phyloP scores from a whole-genome alignment of 2,329 filamentous ascomycete species.

The Ophiostoma populinum region DNA sequence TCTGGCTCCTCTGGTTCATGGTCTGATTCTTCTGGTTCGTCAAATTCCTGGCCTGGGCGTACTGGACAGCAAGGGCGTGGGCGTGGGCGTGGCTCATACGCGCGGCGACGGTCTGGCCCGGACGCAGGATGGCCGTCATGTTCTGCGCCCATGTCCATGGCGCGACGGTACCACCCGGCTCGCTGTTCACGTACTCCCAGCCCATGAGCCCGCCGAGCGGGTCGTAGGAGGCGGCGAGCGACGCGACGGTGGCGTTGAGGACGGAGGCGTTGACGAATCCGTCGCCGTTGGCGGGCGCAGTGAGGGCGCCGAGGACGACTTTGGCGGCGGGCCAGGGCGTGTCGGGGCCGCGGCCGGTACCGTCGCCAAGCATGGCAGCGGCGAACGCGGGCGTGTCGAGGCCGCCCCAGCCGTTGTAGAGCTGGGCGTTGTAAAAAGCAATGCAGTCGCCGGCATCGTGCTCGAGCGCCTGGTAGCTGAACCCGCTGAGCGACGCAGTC shows the following conservation, averaged over 20 bases:
- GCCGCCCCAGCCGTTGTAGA: constrained; percentile 79
- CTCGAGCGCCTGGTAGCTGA: constrained; percentile 62
- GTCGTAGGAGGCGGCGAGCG: constrained; percentile 32
- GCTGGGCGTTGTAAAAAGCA: constrained; percentile 77
- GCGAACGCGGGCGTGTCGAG: constrained; percentile 29
- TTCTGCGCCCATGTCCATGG: constrained; percentile 67
- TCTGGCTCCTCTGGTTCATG: no score
- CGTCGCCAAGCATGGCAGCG: constrained; percentile 34
- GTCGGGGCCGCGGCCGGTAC: constrained; percentile 18
- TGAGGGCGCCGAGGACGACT: constrained; percentile 67
- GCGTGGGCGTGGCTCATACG: no score
- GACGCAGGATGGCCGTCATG: constrained; percentile 35
- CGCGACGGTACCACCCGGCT: constrained; percentile 41
- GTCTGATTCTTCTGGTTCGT: no score
- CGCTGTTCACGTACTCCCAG: constrained; percentile 86
- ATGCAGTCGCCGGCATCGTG: constrained; percentile 38
- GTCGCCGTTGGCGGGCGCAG: constrained; percentile 56
- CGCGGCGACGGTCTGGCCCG: constrained; percentile 11
- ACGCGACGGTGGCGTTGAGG: constrained; percentile 24
- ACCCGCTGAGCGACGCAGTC: constrained; percentile 48
- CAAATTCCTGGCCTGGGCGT: no score
- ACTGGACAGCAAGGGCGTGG: no score
- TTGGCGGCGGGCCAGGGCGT: constrained; percentile 47
- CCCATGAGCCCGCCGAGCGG: constrained; percentile 76
- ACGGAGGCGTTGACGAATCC: constrained; percentile 33